A percentile compares a stretch with the other conserved stretches of the same genome.
phyloP scores from a whole-genome alignment of 208 protist genomes.

The Leishmania gerbilli region DNA sequence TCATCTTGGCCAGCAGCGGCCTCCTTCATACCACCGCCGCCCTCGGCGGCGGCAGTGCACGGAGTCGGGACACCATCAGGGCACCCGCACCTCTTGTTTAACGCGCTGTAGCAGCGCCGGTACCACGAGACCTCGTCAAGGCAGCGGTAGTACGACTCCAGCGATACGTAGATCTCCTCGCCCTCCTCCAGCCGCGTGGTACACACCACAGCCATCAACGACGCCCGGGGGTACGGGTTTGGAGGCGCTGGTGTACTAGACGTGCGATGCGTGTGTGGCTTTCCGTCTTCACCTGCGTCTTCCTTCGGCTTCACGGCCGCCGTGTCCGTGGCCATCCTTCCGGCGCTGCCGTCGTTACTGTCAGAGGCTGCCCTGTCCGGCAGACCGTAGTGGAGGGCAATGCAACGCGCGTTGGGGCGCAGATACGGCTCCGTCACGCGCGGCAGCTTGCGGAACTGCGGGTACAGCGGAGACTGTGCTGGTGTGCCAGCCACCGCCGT shows the following conservation, averaged over 20 bases:
- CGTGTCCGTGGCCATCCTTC: neutral
- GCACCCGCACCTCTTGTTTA: slow-evolving; percentile 21
- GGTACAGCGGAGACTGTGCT: slow-evolving; percentile 21
- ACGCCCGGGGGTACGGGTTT: slow-evolving; percentile 42
- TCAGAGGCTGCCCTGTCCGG: slow-evolving; percentile 8
- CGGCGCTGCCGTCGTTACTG: neutral
- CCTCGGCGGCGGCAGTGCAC: neutral
- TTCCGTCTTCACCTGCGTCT: no score
- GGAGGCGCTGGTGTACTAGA: neutral
- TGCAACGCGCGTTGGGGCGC: slow-evolving; percentile 78
- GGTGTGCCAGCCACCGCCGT: neutral
- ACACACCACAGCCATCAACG: slow-evolving; percentile 68
- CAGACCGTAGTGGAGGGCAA: slow-evolving; percentile 80
- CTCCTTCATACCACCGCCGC: neutral
- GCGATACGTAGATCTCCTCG: slow-evolving; percentile 55
- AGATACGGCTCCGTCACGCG: slow-evolving; percentile 31
- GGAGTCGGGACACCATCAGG: neutral
- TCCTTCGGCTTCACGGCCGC: neutral
- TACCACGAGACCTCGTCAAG: slow-evolving; percentile 82
- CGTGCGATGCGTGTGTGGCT: neutral
- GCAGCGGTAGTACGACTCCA: slow-evolving; percentile 85
- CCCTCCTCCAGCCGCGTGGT: slow-evolving; percentile 58
- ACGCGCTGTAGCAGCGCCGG: slow-evolving; percentile 39
- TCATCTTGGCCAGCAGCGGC: neutral
- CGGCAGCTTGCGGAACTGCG: slow-evolving; percentile 15